Evolutionary conservation across 2,329 filamentous ascomycete species (phyloP), one percentile per base, ranked within the genome.

Genomic region (Monosporascus sp.): DNA sequence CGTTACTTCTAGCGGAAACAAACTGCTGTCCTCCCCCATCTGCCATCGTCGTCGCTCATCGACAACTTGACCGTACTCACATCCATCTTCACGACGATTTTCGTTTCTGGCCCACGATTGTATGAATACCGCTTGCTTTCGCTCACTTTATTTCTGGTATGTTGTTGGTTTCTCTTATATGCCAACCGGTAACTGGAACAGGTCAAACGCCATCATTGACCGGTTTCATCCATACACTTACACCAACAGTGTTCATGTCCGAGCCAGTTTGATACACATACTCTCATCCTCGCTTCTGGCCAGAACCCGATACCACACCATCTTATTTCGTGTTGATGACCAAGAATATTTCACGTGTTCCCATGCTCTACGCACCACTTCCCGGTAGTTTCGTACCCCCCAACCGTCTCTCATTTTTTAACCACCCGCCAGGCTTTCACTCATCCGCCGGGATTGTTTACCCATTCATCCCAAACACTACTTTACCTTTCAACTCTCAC

Each of bases 41-140:
- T 27, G 14, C 22, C 14, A n/a, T 46, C 43, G 3, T 3, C 24
- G 16, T 2, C 43, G 20, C 14, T 46, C 43, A 22, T 27, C 24
- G 17, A 46, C 11, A n/a, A 17, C 24, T 58, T 54, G 54, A 53
- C 52, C 54, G 45, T 52, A 54, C 58, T 59, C 56, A 49, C 47
- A 19, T 58, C 50, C 49, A 57, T 58, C 9, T 58, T 52, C 51
- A 51, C 50, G 51, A 59, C 37, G 60, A 55, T 60, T 58, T 57
- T 54, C 38, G 59, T 59, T 65, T 63, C 60, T 57, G 58, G 55
- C 60, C 57, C 52, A 60, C 58, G 60, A 62, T 64, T 73, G 63
- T 74, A 75, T 73, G 68, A 58, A 66, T 74, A 74, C 63, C 60
- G 54, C 53, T 69, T 66, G 63, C 60, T 65, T 49, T 50, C 52